Conservation (phyloP, 768 basidiomycete species). For the Exidia glandulosa region DNA sequence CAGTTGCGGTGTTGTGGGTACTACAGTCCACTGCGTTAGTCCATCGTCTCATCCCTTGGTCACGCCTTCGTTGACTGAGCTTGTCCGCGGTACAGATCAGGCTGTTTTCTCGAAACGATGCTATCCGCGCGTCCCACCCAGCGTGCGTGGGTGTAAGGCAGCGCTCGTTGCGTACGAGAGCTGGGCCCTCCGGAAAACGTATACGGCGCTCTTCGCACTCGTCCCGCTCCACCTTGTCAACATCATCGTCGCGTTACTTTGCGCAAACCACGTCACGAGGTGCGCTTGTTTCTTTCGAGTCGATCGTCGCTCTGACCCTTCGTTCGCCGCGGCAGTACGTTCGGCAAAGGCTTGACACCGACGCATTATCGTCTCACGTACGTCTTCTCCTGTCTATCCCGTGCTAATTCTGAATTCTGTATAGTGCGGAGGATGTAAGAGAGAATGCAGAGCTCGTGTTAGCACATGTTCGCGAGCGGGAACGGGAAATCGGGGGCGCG, state of each 20-base stretch:
- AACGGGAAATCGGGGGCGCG: no score
- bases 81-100: slow-evolving; percentile 26
- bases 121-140: slow-evolving; percentile 48
- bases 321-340: no score
- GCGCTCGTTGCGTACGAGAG: slow-evolving; percentile 45
- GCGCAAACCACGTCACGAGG: slow-evolving; percentile 50
- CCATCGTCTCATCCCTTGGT: not conserved
- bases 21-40: slow-evolving; percentile 39
- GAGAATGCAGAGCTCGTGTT: no score
- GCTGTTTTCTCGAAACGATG: slow-evolving; percentile 47
- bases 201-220: slow-evolving; percentile 41
- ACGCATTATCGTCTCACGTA: no score
- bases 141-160: slow-evolving; percentile 44
- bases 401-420: no score
- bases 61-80: not conserved
- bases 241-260: slow-evolving; percentile 48
- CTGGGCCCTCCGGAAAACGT: slow-evolving; percentile 33
- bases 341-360: no score
- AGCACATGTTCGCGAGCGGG: no score
- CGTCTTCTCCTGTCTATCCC: no score
- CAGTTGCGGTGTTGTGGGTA: slow-evolving; percentile 50
- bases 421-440: no score
- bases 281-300: no score
- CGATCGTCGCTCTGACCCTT: no score
- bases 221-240: slow-evolving; percentile 51